phyloP scores from a whole-genome alignment of 208 protist genomes.

The Leishmania amazonensis region DNA sequence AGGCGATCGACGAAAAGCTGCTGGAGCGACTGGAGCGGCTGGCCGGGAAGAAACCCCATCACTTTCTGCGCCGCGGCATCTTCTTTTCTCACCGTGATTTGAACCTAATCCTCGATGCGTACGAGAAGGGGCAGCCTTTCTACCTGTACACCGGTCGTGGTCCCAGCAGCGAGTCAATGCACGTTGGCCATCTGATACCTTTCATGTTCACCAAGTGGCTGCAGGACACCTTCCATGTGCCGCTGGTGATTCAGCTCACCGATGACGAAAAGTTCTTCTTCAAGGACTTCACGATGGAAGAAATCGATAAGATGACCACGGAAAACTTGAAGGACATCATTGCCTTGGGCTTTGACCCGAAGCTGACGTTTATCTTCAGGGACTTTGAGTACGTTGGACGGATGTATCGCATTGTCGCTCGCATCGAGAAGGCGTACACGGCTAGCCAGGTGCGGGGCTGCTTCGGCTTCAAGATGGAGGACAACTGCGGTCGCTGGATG shows the following conservation, averaged over 20 bases:
- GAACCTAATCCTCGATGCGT: slow-evolving; percentile 95
- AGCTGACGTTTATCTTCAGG: slow-evolving; percentile 99
- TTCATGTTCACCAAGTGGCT: slow-evolving; percentile 99
- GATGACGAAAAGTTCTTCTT: slow-evolving; percentile 99
- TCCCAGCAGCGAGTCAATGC: slow-evolving; percentile 98
- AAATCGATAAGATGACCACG: slow-evolving; percentile 90
- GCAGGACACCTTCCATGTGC: slow-evolving; percentile 99
- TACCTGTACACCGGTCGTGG: slow-evolving; percentile 99
- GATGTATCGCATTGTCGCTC: slow-evolving; percentile 97
- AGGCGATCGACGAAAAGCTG: slow-evolving; percentile 78
- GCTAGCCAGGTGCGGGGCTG: slow-evolving; percentile 94
- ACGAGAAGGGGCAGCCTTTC: slow-evolving; percentile 97
- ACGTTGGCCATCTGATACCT: slow-evolving; percentile 99
- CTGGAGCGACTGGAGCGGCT: slow-evolving; percentile 89
- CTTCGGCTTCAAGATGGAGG: slow-evolving; percentile 97
- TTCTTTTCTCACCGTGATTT: slow-evolving; percentile 99
- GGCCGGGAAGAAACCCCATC: slow-evolving; percentile 86
- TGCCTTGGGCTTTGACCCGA: slow-evolving; percentile 98
- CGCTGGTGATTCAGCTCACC: slow-evolving; percentile 99
- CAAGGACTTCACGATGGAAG: slow-evolving; percentile 96
- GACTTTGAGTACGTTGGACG: slow-evolving; percentile 97
- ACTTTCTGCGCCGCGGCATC: slow-evolving; percentile 93
- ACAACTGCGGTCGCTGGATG: slow-evolving; percentile 97
- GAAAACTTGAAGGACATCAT: slow-evolving; percentile 99
- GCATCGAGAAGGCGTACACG: slow-evolving; percentile 96